These are phyloP conservation scores for Kurtzmaniella quercitrusa DNA, from an alignment of 1,139 yeast species.

Conservation along the genomic window DNA sequence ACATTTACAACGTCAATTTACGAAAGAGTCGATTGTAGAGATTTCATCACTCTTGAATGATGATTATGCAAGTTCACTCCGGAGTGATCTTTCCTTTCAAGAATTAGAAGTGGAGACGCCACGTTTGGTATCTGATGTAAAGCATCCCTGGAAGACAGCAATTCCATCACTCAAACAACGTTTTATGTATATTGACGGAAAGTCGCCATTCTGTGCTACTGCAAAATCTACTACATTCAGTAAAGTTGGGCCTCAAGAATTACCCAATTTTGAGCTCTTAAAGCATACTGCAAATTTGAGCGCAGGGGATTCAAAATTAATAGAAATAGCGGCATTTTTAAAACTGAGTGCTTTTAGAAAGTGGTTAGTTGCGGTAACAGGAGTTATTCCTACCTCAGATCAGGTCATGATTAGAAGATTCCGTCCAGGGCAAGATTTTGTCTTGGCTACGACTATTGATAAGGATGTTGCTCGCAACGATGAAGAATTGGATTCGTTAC, in stretches of 20 bases:
- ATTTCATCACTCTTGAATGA: conserved; percentile 58
- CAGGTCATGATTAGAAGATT: conserved; percentile 77
- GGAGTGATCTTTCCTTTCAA: conserved; percentile 41
- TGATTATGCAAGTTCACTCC: conserved; percentile 47
- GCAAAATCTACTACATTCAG: conserved; percentile 21
- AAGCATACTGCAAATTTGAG: conserved; percentile 9
- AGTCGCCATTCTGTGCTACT: conserved; percentile 19
- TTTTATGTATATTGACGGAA: conserved; percentile 80
- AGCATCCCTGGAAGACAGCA: conserved; percentile 83
- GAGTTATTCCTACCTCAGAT: conserved; percentile 60
- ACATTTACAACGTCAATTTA: conserved; percentile 48
- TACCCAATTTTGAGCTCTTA: conserved; percentile 46
- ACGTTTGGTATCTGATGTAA: conserved; percentile 48
- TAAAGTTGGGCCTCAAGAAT: conserved; percentile 44
- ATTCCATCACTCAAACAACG: conserved; percentile 93
- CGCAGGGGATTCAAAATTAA: conserved; percentile 30
- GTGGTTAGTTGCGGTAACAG: conserved; percentile 66
- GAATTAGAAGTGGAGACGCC: conserved; percentile 65
- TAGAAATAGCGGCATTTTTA: conserved; percentile 56
- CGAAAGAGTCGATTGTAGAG: conserved; percentile 67
- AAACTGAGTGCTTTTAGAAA: conserved; percentile 60
- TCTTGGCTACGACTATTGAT: conserved; percentile 77
- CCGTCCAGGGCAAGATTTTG: conserved; percentile 93
- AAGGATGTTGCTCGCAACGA: conserved; percentile 36
- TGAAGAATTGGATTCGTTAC: conserved; percentile 43